A percentile compares a stretch with the other conserved stretches of the same genome.
These are phyloP conservation scores for Leccinum longicurvipes DNA, from an alignment of 768 basidiomycete genomes.

Conservation along the genomic window DNA sequence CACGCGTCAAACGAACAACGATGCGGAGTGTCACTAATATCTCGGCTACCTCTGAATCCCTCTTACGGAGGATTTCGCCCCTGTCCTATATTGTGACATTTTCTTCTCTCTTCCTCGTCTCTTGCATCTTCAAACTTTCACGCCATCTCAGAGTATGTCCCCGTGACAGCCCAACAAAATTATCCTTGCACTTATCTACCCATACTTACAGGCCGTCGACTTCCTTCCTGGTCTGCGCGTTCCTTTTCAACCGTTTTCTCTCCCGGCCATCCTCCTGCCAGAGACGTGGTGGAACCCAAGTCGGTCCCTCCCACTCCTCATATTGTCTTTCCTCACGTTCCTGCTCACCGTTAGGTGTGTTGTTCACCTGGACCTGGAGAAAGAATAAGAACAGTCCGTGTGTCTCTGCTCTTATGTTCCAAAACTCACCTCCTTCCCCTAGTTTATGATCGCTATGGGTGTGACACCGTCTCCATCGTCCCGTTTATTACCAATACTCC, in stretches of 20 bases:
- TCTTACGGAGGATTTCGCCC: background rate
- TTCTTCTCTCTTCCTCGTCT: slow-evolving; percentile 5
- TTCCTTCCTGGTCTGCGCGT: slow-evolving; percentile 19
- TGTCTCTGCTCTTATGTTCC: background rate
- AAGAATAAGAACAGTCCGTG: slow-evolving; percentile 15
- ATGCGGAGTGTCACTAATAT: too few species aligned
- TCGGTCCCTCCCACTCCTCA: background rate
- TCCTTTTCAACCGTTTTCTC: slow-evolving; percentile 16
- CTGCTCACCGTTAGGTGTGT: slow-evolving; percentile 3
- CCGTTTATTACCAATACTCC: slow-evolving; percentile 20
- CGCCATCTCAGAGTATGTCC: slow-evolving; percentile 15
- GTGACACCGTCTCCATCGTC: slow-evolving; percentile 20
- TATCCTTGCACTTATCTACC: background rate
- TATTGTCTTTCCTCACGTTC: background rate
- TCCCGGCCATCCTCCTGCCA: slow-evolving; percentile 10
- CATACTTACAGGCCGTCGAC: slow-evolving; percentile 15
- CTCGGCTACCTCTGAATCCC: background rate
- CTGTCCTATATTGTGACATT: background rate
- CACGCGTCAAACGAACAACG: too few species aligned
- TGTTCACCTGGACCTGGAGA: slow-evolving; percentile 25
- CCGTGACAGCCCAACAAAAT: background rate
- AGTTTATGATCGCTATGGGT: slow-evolving; percentile 20
- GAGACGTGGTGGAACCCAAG: slow-evolving; percentile 22
- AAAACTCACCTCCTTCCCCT: background rate
- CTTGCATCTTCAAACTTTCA: slow-evolving; percentile 13